Evolutionary conservation across 1,284 basidiomycete species (phyloP).

Genomic region (Microbotryum violaceum): DNA sequence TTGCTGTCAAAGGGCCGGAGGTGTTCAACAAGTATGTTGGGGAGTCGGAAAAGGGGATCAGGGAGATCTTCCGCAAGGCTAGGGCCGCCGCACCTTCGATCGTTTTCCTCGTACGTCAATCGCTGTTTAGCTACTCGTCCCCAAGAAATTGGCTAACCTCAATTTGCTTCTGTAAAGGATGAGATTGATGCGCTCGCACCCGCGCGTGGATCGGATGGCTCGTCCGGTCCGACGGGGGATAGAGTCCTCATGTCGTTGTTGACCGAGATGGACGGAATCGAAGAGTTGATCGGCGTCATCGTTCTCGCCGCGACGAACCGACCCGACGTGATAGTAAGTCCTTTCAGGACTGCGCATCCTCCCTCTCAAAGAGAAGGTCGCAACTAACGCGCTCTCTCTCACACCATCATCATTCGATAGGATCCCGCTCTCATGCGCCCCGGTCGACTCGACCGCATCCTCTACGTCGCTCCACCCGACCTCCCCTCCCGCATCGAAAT

Average conservation of each 20-base stretch:
- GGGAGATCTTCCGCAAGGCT: conserved; percentile 93
- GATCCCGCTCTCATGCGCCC: conserved; percentile 92
- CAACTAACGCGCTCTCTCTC: not conserved
- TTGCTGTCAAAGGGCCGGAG: conserved; percentile 97
- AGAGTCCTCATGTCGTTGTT: conserved; percentile 87
- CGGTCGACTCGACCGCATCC: conserved; percentile 85
- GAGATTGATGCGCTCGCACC: conserved; percentile 92
- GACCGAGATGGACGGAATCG: conserved; percentile 98
- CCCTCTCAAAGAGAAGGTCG: not conserved
- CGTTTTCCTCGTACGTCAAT: conserved; percentile 75
- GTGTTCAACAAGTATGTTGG: conserved; percentile 95
- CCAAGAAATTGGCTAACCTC: not conserved
- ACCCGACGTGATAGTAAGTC: conserved; percentile 76
- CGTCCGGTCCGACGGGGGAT: conserved; percentile 60
- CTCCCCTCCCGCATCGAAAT: conserved; percentile 71
- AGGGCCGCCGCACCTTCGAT: conserved; percentile 88
- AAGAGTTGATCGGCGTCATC: conserved; percentile 84
- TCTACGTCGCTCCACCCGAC: conserved; percentile 92
- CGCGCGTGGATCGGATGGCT: conserved; percentile 55
- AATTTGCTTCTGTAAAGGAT: conserved; percentile 53
- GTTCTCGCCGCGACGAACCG: conserved; percentile 94
- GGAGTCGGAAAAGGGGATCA: conserved; percentile 87
- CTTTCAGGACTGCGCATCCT: not conserved
- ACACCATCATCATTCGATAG: conserved; percentile 44
- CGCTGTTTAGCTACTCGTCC: not conserved